Evolutionary conservation across 352 stramenopile genomes (phyloP).

Genomic region (Globisporangium irregulare): DNA sequence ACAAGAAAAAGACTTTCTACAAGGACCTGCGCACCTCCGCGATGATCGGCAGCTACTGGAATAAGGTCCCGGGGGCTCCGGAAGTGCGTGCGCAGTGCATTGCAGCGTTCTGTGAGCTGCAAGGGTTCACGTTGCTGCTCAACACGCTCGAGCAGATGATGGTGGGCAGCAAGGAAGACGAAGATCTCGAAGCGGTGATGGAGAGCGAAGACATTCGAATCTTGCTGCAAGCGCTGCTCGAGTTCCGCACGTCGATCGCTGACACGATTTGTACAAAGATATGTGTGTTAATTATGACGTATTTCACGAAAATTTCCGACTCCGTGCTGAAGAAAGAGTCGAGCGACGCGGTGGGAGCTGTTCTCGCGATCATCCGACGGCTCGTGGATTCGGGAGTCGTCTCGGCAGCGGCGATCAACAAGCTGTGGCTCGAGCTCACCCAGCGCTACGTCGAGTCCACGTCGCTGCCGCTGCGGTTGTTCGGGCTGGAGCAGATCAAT

Average conservation of each 20-base stretch:
- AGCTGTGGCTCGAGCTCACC: slow-evolving; percentile 81
- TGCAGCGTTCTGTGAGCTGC: slow-evolving; percentile 74
- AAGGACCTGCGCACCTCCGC: slow-evolving; percentile 84
- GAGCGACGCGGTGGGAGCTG: slow-evolving; percentile 73
- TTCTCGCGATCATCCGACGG: slow-evolving; percentile 77
- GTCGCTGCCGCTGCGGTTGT: slow-evolving; percentile 91
- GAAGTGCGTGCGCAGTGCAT: slow-evolving; percentile 86
- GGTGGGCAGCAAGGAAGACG: slow-evolving; percentile 35
- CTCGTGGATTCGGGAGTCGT: slow-evolving; percentile 68
- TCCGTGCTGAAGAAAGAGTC: slow-evolving; percentile 84
- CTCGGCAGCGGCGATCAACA: slow-evolving; percentile 53
- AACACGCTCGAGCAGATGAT: slow-evolving; percentile 74
- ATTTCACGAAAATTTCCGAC: slow-evolving; percentile 76
- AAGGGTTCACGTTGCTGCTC: slow-evolving; percentile 74
- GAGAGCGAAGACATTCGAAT: slow-evolving; percentile 82
- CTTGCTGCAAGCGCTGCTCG: slow-evolving; percentile 73
- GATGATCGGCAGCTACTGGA: slow-evolving; percentile 90
- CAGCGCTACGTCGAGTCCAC: slow-evolving; percentile 88
- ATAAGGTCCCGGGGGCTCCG: slow-evolving; percentile 75
- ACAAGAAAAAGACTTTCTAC: slow-evolving; percentile 90
- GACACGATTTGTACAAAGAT: slow-evolving; percentile 63
- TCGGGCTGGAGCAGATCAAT: slow-evolving; percentile 93
- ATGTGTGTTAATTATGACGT: slow-evolving; percentile 78
- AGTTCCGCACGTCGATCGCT: slow-evolving; percentile 65
- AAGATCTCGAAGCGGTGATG: slow-evolving; percentile 53